A percentile compares a stretch with the other conserved stretches of the same genome.
Evolutionary conservation across 2,329 filamentous ascomycete species (phyloP).

Genomic region (Venturia carpophila): DNA sequence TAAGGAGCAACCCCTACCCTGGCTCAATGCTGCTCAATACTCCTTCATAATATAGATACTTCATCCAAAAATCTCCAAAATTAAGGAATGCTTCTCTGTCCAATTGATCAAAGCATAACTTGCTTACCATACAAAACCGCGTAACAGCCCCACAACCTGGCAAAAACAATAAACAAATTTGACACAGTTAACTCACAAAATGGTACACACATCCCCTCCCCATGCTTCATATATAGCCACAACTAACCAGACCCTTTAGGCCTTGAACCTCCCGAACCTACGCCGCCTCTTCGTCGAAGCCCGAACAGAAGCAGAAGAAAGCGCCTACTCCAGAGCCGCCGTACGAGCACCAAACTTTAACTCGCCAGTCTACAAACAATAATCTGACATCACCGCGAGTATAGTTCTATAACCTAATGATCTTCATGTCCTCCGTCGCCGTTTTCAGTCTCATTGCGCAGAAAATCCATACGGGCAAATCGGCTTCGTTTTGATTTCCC

Average conservation of each 20-base stretch:
- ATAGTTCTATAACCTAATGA: constrained; percentile 93
- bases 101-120: too few species aligned
- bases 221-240: constrained; percentile 67
- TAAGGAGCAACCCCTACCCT: not conserved
- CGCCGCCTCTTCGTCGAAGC: constrained; percentile 92
- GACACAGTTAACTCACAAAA: not conserved
- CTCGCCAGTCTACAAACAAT: not conserved
- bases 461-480: constrained; percentile 51
- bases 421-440: constrained; percentile 94
- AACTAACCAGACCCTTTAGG: constrained; percentile 44
- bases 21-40: not conserved
- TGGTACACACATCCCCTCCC: constrained; percentile 44
- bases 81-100: too few species aligned
- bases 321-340: constrained; percentile 85
- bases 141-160: too few species aligned
- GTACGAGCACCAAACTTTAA: constrained; percentile 44
- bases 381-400: constrained; percentile 8
- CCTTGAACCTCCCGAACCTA: constrained; percentile 86
- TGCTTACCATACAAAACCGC: too few species aligned
- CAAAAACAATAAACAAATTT: too few species aligned
- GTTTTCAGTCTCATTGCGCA: constrained; percentile 92
- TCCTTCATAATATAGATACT: too few species aligned
- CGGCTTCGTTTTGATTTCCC: not conserved
- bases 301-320: constrained; percentile 85
- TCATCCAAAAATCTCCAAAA: not conserved